These are phyloP conservation scores for Fusarium sororula DNA, from an alignment of 2,329 filamentous ascomycete genomes.

Conservation along the genomic window DNA sequence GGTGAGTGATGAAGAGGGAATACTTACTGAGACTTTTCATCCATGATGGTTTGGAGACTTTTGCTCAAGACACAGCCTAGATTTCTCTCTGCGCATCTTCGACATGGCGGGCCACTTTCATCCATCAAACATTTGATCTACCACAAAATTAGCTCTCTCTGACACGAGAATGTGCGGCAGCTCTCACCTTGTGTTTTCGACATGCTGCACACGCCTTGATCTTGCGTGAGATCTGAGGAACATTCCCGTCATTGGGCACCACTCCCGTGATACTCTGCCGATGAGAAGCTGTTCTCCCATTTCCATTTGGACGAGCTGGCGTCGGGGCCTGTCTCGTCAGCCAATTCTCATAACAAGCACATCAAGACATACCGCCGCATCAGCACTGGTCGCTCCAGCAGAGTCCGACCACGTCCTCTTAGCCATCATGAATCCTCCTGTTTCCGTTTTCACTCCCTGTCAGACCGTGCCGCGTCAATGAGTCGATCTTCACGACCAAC, in stretches of 20 bases:
- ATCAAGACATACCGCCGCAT: slow-evolving; percentile 13
- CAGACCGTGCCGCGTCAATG: neutral
- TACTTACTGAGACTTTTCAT: slow-evolving; percentile 51
- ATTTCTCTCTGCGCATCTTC: slow-evolving; percentile 49
- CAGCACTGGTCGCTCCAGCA: slow-evolving; percentile 5
- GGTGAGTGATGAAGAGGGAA: fast-evolving
- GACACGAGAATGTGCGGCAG: neutral
- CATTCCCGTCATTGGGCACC: slow-evolving; percentile 21
- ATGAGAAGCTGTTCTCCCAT: slow-evolving; percentile 26
- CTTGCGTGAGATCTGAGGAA: slow-evolving; percentile 51
- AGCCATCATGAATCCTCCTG: slow-evolving; percentile 18
- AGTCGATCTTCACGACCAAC: neutral
- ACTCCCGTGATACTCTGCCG: slow-evolving; percentile 32
- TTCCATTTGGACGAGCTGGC: slow-evolving; percentile 25
- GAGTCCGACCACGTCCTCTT: slow-evolving; percentile 42
- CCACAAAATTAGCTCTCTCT: neutral
- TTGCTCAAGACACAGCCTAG: slow-evolving; percentile 53
- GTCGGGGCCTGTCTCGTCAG: slow-evolving; percentile 25
- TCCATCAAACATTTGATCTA: slow-evolving; percentile 56
- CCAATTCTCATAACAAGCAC: neutral
- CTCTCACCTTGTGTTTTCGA: slow-evolving; percentile 51
- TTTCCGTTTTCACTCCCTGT: neutral
- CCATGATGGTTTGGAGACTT: slow-evolving; percentile 53
- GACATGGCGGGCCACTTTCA: slow-evolving; percentile 50
- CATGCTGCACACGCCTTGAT: slow-evolving; percentile 54